Conservation (phyloP, 768 basidiomycete species). For the Suillus subluteus region DNA sequence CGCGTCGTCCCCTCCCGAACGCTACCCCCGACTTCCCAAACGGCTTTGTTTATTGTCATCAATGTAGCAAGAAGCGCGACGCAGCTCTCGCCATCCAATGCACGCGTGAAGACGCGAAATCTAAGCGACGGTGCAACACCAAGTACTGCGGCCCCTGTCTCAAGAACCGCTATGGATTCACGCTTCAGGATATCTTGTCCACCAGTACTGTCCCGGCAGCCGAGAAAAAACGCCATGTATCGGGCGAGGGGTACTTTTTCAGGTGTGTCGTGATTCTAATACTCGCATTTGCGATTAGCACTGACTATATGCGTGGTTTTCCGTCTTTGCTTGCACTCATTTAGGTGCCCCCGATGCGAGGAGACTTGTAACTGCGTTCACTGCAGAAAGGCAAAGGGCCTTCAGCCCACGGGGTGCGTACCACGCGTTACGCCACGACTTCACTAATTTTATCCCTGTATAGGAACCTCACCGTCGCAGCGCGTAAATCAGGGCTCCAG, state of each 20-base stretch:
- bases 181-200: slow-evolving; percentile 46
- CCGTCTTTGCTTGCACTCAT: neutral
- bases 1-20: slow-evolving; percentile 19
- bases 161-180: slow-evolving; percentile 62
- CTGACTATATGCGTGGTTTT: slow-evolving; percentile 16
- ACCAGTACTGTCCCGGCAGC: slow-evolving; percentile 32
- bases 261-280: slow-evolving; percentile 41
- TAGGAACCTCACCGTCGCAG: slow-evolving; percentile 43
- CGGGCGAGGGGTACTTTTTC: slow-evolving; percentile 48
- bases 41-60: slow-evolving; percentile 65
- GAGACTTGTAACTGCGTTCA: slow-evolving; percentile 67
- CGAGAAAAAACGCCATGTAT: slow-evolving; percentile 31
- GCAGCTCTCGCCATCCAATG: slow-evolving; percentile 41
- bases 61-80: slow-evolving; percentile 68
- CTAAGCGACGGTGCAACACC: slow-evolving; percentile 49
- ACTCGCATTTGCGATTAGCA: slow-evolving; percentile 13
- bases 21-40: slow-evolving; percentile 36
- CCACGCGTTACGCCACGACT: neutral
- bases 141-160: slow-evolving; percentile 72
- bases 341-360: slow-evolving; percentile 71
- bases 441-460: slow-evolving; percentile 16
- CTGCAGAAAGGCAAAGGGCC: slow-evolving; percentile 67
- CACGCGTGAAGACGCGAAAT: slow-evolving; percentile 36
- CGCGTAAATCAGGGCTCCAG: slow-evolving; percentile 40
- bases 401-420: slow-evolving; percentile 61